These are phyloP conservation scores for Hippophae gyantsensis DNA, from an alignment of 306 rosid genomes.

Conservation along the genomic window DNA sequence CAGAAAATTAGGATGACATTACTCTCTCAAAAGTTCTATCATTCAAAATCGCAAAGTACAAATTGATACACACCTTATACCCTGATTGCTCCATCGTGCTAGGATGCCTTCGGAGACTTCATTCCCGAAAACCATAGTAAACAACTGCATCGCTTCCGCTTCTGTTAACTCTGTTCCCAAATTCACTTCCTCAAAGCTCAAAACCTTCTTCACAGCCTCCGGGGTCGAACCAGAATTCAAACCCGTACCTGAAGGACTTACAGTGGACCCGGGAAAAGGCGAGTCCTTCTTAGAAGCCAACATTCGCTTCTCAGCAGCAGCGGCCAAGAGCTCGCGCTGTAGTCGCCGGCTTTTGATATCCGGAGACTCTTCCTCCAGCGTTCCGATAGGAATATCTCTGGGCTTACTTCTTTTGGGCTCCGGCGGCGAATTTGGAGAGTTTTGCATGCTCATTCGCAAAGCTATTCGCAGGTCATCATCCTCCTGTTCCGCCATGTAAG, in stretches of 20 bases:
- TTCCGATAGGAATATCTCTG: slow-evolving; percentile 40
- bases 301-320: slow-evolving; percentile 93
- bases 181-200: slow-evolving; percentile 28
- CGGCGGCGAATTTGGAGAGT: slow-evolving; percentile 31
- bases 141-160: slow-evolving; percentile 60
- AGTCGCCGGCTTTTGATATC: slow-evolving; percentile 51
- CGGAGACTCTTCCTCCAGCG: slow-evolving; percentile 43
- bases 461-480: slow-evolving; percentile 86
- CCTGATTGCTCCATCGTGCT: slow-evolving; percentile 93
- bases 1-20: no score
- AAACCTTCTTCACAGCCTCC: slow-evolving; percentile 28
- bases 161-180: slow-evolving; percentile 45
- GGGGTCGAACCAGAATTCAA: slow-evolving; percentile 14
- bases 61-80: slow-evolving; percentile 55
- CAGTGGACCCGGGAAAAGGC: slow-evolving; percentile 9
- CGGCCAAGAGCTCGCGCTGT: slow-evolving; percentile 89
- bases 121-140: slow-evolving; percentile 72
- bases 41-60: no score
- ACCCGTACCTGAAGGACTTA: neutral
- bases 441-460: slow-evolving; percentile 85
- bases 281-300: slow-evolving; percentile 21
- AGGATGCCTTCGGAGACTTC: slow-evolving; percentile 73
- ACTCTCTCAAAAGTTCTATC: no score
- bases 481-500: slow-evolving; percentile 79
- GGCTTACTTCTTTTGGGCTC: slow-evolving; percentile 92